phyloP scores from a whole-genome alignment of 257 asterid species.

The Nicotiana obtusifolia region DNA sequence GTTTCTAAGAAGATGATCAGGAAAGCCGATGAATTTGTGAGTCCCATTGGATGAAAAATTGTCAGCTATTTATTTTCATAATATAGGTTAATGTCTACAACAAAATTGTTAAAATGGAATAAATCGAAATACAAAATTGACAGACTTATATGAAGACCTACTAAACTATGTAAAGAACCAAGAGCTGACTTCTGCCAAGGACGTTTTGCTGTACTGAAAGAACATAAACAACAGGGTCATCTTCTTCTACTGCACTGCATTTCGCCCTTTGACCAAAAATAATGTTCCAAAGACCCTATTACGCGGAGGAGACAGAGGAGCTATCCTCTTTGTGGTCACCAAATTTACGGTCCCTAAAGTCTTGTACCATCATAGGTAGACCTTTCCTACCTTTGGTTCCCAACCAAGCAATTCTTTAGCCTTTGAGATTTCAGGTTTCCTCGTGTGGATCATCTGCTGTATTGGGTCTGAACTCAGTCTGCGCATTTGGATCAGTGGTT shows the following conservation, averaged over 20 bases:
- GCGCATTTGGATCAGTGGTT: constrained; percentile 83
- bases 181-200: not conserved
- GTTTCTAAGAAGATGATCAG: too few relatives aligned
- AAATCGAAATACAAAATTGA: constrained; percentile 8
- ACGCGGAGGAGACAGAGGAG: constrained; percentile 12
- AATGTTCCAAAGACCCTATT: not conserved
- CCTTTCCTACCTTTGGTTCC: constrained; percentile 95
- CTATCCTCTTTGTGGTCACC: constrained; percentile 67
- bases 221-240: not conserved
- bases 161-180: not conserved
- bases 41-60: too few relatives aligned
- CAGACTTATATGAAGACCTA: not conserved
- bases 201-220: not conserved
- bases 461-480: constrained; percentile 79
- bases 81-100: not conserved
- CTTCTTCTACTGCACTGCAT: not conserved
- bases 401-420: constrained; percentile 85
- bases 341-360: constrained; percentile 82
- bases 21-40: too few relatives aligned
- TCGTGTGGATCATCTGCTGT: constrained; percentile 97
- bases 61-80: not conserved
- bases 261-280: not conserved
- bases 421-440: constrained; percentile 84
- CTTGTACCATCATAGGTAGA: constrained; percentile 88
- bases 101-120: not conserved